Conservation (phyloP, 805 yeast genomes). For the Tetrapisispora pingtungensis region DNA sequence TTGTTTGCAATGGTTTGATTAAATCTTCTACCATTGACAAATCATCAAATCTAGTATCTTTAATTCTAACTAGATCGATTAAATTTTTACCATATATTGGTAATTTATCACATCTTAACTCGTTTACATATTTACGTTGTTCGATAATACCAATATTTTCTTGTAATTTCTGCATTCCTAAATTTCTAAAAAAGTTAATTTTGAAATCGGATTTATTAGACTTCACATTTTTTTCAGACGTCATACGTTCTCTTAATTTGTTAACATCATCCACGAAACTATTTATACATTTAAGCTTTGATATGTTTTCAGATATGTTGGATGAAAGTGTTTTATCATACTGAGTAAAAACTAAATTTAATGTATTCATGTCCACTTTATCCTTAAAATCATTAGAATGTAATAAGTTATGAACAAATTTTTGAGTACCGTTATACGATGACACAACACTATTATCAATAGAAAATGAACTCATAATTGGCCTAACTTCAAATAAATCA, state of each 20-base stretch:
- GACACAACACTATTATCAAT: constrained; percentile 54
- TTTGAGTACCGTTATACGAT: constrained; percentile 35
- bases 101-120: constrained; percentile 49
- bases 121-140: constrained; percentile 54
- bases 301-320: constrained; percentile 37
- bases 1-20: constrained; percentile 34
- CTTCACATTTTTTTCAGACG: constrained; percentile 5
- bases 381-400: background rate
- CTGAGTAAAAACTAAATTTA: constrained; percentile 50
- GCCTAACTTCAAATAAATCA: constrained; percentile 90
- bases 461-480: constrained; percentile 83
- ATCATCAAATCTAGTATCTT: background rate
- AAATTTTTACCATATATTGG: constrained; percentile 63
- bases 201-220: constrained; percentile 30
- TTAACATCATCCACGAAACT: constrained; percentile 37
- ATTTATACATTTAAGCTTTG: constrained; percentile 38
- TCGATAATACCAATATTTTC: constrained; percentile 43
- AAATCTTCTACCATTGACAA: constrained; percentile 22
- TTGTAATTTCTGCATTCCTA: constrained; percentile 42
- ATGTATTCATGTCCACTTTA: constrained; percentile 39
- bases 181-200: constrained; percentile 48
- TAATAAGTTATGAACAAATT: constrained; percentile 29
- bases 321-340: constrained; percentile 36
- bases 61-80: constrained; percentile 30
- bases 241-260: constrained; percentile 29